Evolutionary conservation across 192 early-diverging fungal genomes (phyloP), one percentile per base, ranked within the genome.

Genomic region (Coemansia furcata): DNA sequence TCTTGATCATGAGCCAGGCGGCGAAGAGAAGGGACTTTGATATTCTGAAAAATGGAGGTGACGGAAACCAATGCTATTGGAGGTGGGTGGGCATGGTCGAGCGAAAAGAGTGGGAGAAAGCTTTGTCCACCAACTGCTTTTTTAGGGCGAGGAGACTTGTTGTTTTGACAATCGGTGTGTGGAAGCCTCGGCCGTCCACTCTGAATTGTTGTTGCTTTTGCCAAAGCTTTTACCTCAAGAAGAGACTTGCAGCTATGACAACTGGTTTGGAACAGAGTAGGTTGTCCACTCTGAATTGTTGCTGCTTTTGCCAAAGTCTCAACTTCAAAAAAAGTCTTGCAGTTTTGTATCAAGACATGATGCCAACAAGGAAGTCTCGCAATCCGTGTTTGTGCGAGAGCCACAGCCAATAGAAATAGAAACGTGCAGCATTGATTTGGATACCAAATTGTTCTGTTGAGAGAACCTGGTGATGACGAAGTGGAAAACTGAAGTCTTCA

Each of bases 1-100:
- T 62, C 50, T 89, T 85, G 12, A 92, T 79, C 26, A 92, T 69
- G 43, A 90, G 67, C 30, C 71, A 63, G 8, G 86, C 83, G 7
- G 87, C 88, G 69, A 89, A 89, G 14, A 90, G 66, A 11, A 5
- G 36, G 3, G 39, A 11, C 39, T 40, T 10, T 40, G 9, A 8
- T 10, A 3, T 10, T 40, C 14, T 40, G 14, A 8, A 40, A 11
- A 10, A 40, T 9, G 10, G 37, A 10, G 37, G 36, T 37, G n/a
- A n/a, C n/a, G 9, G 39, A 40, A 10, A 15, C 11, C 15, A 14
- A 14, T 42, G 39, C 15, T 14, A 42, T 42, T 42, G 12, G 39
- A 42, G 15, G 39, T 42, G 39, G 39, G 39, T 42, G 12, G 39
- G 12, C 39, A 42, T 40, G 39, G 39, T 10, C 10, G 10, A 38